Percentiles rank a stretch among this genome's conserved stretches.
These are phyloP conservation scores for Lactifluus rugatus DNA, from an alignment of 768 basidiomycete species.

Conservation along the genomic window DNA sequence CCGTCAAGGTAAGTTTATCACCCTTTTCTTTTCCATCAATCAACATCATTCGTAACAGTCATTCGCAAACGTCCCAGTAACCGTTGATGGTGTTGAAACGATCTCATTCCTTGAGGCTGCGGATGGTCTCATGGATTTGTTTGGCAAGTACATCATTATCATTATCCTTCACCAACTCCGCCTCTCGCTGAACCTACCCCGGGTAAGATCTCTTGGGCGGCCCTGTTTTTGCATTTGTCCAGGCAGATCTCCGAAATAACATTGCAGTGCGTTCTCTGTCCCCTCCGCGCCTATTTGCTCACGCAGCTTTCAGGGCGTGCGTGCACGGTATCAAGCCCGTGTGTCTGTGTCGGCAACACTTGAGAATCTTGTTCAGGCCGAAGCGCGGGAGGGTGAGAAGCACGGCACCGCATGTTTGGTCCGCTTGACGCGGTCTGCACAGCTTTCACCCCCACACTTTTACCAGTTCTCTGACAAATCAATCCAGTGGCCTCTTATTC, in stretches of 20 bases:
- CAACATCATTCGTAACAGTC: constrained; percentile 42
- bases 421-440: constrained; percentile 51
- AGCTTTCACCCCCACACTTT: not conserved
- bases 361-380: constrained; percentile 49
- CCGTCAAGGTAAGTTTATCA: constrained; percentile 42
- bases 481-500: constrained; percentile 52
- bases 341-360: constrained; percentile 41
- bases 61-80: constrained; percentile 74
- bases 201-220: constrained; percentile 53
- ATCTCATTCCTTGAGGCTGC: constrained; percentile 75
- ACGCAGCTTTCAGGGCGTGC: constrained; percentile 46
- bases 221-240: constrained; percentile 64
- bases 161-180: not conserved
- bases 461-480: not conserved
- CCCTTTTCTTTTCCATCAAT: not conserved
- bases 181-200: not conserved
- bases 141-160: constrained; percentile 37
- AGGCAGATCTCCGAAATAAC: constrained; percentile 59
- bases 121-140: constrained; percentile 71
- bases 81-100: constrained; percentile 72
- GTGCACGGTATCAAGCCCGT: constrained; percentile 39
- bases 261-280: constrained; percentile 39
- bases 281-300: not conserved
- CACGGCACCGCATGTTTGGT: constrained; percentile 54
- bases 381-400: constrained; percentile 33